phyloP scores from a whole-genome alignment of 2,329 filamentous ascomycete species.

The Diaporthe sp. region DNA sequence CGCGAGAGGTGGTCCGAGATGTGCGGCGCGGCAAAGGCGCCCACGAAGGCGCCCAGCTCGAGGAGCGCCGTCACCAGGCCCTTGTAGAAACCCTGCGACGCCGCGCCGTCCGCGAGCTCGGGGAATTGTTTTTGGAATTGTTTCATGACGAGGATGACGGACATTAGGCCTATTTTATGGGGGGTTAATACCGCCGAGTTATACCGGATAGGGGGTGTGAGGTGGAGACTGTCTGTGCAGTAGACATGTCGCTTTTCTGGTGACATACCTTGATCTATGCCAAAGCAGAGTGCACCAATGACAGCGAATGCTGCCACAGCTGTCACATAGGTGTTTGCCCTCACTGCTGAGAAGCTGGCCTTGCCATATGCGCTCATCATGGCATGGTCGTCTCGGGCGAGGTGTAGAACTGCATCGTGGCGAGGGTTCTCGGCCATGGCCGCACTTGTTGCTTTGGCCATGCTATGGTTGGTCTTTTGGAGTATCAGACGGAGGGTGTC shows the following conservation, averaged over 20 bases:
- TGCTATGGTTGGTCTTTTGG: neutral
- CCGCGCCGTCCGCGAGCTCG: constrained; percentile 17
- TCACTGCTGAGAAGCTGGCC: constrained; percentile 21
- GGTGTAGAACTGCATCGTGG: constrained; percentile 14
- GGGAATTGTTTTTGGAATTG: constrained; percentile 33
- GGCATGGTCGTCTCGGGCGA: constrained; percentile 25
- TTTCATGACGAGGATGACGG: constrained; percentile 32
- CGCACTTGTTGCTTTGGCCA: neutral
- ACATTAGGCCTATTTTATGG: constrained; percentile 12
- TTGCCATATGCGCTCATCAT: constrained; percentile 30
- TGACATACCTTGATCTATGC: constrained; percentile 44
- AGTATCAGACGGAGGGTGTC: too few species aligned
- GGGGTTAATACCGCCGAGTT: neutral
- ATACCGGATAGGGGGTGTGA: neutral
- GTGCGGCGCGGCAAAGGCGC: constrained; percentile 66
- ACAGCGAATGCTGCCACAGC: constrained; percentile 51
- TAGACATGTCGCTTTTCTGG: neutral
- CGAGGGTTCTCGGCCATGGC: constrained; percentile 26
- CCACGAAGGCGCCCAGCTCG: constrained; percentile 70
- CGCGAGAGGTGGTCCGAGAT: constrained; percentile 66
- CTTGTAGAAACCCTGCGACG: constrained; percentile 34
- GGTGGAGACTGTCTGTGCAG: neutral
- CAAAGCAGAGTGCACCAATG: constrained; percentile 49
- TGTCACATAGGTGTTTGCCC: constrained; percentile 26
- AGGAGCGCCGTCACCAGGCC: constrained; percentile 56